Conservation (phyloP, 495 filamentous ascomycete species). For the Lentithecium fluviatile region DNA sequence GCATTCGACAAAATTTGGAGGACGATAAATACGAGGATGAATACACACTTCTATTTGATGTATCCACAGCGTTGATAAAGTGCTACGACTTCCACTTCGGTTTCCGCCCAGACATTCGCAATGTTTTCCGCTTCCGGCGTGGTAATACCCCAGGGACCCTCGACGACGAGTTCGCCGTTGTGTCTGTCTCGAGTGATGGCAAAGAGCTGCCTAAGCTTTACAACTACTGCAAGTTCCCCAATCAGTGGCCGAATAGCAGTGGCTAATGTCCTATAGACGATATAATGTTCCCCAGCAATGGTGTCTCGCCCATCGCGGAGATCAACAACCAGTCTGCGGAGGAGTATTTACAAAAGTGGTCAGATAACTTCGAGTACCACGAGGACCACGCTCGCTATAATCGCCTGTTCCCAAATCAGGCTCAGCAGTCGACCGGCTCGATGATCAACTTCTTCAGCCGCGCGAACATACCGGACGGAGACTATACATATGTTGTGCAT, state of each 20-base stretch:
- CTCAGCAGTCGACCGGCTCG: conserved; percentile 7
- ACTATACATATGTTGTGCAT: conserved; percentile 45
- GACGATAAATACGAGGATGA: conserved; percentile 48
- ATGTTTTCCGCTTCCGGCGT: conserved; percentile 26
- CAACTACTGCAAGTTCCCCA: conserved; percentile 19
- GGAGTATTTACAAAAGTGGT: conserved; percentile 39
- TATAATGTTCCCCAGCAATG: conserved; percentile 20
- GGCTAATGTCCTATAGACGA: conserved; percentile 13
- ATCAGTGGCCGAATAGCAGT: neutral
- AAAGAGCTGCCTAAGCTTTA: conserved; percentile 30
- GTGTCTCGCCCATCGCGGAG: conserved; percentile 21
- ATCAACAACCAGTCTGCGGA: conserved; percentile 47
- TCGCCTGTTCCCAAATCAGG: conserved; percentile 47
- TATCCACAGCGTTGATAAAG: conserved; percentile 44
- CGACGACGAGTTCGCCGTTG: conserved; percentile 26
- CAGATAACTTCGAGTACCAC: conserved; percentile 40
- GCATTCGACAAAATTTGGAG: conserved; percentile 40
- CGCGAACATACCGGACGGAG: conserved; percentile 23
- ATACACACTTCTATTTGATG: conserved; percentile 45
- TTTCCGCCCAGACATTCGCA: conserved; percentile 38
- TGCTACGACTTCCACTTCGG: conserved; percentile 51
- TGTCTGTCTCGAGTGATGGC: conserved; percentile 33
- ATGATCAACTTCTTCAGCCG: conserved; percentile 6
- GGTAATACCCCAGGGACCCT: conserved; percentile 14
- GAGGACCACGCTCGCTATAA: conserved; percentile 54